Evolutionary conservation across 2,329 filamentous ascomycete species (phyloP).

Genomic region (Didymosphaeria variabile): DNA sequence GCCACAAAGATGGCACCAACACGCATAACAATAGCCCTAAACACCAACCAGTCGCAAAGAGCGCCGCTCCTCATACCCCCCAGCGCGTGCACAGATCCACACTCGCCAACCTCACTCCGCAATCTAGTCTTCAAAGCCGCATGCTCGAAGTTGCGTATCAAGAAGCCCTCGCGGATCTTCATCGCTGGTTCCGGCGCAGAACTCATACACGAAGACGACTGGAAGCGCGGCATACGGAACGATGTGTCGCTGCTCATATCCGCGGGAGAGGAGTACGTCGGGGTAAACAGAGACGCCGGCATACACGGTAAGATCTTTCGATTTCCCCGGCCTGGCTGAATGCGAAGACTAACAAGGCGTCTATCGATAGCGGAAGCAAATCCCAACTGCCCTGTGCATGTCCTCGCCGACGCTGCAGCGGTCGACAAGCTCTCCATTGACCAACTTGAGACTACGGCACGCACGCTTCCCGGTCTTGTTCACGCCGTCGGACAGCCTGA

Average conservation of each 20-base stretch:
- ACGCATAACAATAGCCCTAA: conserved; percentile 44
- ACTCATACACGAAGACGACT: conserved; percentile 37
- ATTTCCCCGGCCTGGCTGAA: not conserved
- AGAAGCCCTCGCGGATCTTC: conserved; percentile 40
- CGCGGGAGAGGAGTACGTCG: conserved; percentile 45
- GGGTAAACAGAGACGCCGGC: conserved; percentile 29
- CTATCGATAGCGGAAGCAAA: conserved; percentile 27
- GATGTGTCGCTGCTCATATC: conserved; percentile 42
- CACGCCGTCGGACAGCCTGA: conserved; percentile 49
- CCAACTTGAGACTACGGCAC: conserved; percentile 44
- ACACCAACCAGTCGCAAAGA: conserved; percentile 41
- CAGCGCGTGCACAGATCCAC: conserved; percentile 27
- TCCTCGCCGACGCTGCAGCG: conserved; percentile 39
- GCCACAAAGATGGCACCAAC: conserved; percentile 23
- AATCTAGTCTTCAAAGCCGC: conserved; percentile 41
- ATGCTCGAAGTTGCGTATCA: conserved; percentile 42
- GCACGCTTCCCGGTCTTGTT: conserved; percentile 46
- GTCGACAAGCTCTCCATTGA: conserved; percentile 41
- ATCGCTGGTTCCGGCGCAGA: conserved; percentile 38
- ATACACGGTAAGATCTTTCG: conserved; percentile 26
- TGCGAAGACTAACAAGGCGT: not conserved
- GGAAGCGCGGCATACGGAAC: conserved; percentile 32
- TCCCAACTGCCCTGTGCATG: conserved; percentile 26
- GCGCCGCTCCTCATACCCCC: conserved; percentile 38
- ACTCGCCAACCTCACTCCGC: conserved; percentile 28